These are phyloP conservation scores for Hippophae rhamnoides DNA, from an alignment of 306 rosid species.

Conservation along the genomic window DNA sequence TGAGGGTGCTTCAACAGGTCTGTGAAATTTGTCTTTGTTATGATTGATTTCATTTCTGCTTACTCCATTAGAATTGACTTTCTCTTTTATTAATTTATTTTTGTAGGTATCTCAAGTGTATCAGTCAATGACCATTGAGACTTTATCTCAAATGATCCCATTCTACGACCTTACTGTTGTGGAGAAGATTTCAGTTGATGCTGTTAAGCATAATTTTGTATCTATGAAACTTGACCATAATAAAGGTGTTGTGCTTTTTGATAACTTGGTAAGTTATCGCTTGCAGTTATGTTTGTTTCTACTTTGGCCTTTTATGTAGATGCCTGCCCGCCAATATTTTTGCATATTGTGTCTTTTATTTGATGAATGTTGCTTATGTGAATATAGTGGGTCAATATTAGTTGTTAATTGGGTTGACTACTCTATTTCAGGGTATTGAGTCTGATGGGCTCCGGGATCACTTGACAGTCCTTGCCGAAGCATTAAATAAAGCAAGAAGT, in stretches of 20 bases:
- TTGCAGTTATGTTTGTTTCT: neutral
- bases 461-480: conserved; percentile 64
- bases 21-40: neutral
- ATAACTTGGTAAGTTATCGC: conserved; percentile 29
- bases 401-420: neutral
- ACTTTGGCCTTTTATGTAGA: neutral
- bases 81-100: conserved; percentile 3
- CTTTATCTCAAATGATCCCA: conserved; percentile 71
- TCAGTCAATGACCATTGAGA: conserved; percentile 72
- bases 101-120: conserved; percentile 79
- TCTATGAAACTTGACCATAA: conserved; percentile 87
- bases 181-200: conserved; percentile 91
- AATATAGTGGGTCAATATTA: neutral
- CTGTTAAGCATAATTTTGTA: conserved; percentile 76
- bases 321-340: too few relatives aligned
- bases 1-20: conserved; percentile 98
- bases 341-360: neutral
- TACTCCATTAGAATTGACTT: neutral
- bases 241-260: conserved; percentile 52
- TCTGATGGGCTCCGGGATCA: conserved; percentile 70
- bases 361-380: neutral
- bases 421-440: conserved; percentile 54
- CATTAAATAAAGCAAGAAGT: conserved; percentile 59
- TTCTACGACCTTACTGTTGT: conserved; percentile 63
- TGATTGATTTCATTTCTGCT: neutral